phyloP scores from a whole-genome alignment of 2,329 filamentous ascomycete species.

The Colletotrichum falcatum region DNA sequence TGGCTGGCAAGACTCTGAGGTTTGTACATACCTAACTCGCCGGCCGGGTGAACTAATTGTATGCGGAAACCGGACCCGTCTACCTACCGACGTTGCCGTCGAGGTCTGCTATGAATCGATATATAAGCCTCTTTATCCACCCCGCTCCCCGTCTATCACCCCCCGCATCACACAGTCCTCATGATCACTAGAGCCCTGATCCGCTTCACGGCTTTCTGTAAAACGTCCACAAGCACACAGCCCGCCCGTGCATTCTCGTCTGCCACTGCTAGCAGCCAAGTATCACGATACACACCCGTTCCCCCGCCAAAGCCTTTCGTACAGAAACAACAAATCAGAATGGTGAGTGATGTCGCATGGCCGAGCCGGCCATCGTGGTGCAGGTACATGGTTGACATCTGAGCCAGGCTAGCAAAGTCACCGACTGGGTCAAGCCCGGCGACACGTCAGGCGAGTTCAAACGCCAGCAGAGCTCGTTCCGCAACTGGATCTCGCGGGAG shows the following conservation, averaged over 20 bases:
- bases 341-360: conserved; percentile 14
- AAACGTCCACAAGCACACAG: not conserved
- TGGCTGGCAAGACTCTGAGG: not conserved
- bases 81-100: not conserved
- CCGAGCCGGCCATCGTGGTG: not conserved
- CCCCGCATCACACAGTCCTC: not conserved
- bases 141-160: not conserved
- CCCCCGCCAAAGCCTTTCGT: not conserved
- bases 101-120: not conserved
- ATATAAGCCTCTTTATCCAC: conserved; percentile 11
- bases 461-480: conserved; percentile 84
- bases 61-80: not conserved
- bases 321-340: conserved; percentile 28
- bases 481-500: conserved; percentile 81
- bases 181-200: conserved; percentile 16
- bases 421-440: conserved; percentile 83
- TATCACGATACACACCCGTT: not conserved
- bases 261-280: not conserved
- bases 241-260: conserved; percentile 11
- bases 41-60: not conserved
- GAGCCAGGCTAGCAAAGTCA: conserved; percentile 66
- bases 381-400: not conserved
- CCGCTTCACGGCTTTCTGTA: conserved; percentile 14
- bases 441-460: conserved; percentile 94
- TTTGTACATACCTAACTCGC: not conserved